phyloP scores from a whole-genome alignment of 805 yeast species.

The Cyberlindnera meyerae region DNA sequence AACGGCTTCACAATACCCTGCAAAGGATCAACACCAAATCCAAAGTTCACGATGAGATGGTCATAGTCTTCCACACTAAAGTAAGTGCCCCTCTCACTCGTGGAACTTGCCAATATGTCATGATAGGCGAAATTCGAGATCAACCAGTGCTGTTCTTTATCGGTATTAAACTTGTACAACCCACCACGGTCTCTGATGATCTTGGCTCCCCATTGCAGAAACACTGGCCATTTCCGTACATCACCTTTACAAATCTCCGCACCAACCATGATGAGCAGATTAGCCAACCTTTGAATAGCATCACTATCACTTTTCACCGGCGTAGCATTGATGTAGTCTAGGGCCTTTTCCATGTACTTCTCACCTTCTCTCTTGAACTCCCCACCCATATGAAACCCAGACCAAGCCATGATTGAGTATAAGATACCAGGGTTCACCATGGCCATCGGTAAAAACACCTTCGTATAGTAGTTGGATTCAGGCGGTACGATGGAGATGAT shows the following conservation, averaged over 20 bases:
- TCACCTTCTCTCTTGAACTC: conserved; percentile 38
- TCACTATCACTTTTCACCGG: conserved; percentile 26
- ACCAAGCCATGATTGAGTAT: conserved; percentile 57
- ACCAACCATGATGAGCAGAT: conserved; percentile 63
- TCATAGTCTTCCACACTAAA: conserved; percentile 61
- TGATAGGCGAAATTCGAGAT: conserved; percentile 78
- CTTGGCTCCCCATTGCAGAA: conserved; percentile 61
- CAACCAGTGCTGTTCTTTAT: conserved; percentile 62
- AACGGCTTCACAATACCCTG: conserved; percentile 69
- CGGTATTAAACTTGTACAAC: conserved; percentile 41
- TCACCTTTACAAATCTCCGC: conserved; percentile 84
- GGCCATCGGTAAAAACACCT: conserved; percentile 51
- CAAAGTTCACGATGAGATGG: conserved; percentile 25
- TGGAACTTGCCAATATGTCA: conserved; percentile 63
- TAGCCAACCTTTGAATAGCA: conserved; percentile 47
- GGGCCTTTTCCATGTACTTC: conserved; percentile 43
- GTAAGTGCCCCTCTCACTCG: conserved; percentile 56
- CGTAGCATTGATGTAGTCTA: conserved; percentile 35
- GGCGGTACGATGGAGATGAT: conserved; percentile 45
- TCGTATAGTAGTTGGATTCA: conserved; percentile 45
- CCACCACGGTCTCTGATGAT: conserved; percentile 63
- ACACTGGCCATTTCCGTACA: conserved; percentile 67
- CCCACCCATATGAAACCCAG: conserved; percentile 35
- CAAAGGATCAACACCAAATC: conserved; percentile 57
- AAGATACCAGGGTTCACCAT: conserved; percentile 43